Conservation (phyloP, 257 asterid genomes). For the Lycium barbarum region DNA sequence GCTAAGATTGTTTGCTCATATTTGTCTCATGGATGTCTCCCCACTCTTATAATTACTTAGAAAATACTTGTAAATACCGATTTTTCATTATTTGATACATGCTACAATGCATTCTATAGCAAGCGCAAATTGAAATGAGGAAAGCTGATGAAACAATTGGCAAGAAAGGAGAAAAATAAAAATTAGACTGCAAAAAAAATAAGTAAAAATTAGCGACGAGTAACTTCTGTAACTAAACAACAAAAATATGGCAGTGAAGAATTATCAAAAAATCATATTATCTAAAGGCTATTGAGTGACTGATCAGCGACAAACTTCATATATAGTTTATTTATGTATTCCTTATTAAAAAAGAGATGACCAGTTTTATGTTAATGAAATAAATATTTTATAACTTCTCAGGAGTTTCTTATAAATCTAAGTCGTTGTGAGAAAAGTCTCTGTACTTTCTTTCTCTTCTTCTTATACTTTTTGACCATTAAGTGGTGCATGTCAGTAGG, state of each 20-base stretch:
- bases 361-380: not conserved
- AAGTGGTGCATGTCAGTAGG: not conserved
- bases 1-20: not conserved
- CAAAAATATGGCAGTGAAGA: not conserved
- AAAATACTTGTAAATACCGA: not conserved
- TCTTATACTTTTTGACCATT: constrained; percentile 14
- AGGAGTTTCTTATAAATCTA: not conserved
- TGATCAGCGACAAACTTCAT: not conserved
- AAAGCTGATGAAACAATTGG: too few relatives aligned
- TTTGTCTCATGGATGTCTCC: not conserved
- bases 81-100: too few relatives aligned
- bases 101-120: too few relatives aligned
- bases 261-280: not conserved
- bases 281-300: not conserved
- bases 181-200: too few relatives aligned
- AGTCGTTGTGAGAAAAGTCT: not conserved
- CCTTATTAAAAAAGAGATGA: not conserved
- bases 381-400: not conserved
- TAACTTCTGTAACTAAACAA: not conserved
- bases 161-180: too few relatives aligned
- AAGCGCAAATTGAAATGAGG: too few relatives aligned
- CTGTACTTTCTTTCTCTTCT: not conserved
- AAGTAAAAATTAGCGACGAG: too few relatives aligned
- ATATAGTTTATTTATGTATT: not conserved
- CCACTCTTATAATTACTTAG: not conserved